Percentiles rank a stretch among this genome's conserved stretches.
Evolutionary conservation across 345 rosid genomes (phyloP).

Genomic region (Litchi chinensis): DNA sequence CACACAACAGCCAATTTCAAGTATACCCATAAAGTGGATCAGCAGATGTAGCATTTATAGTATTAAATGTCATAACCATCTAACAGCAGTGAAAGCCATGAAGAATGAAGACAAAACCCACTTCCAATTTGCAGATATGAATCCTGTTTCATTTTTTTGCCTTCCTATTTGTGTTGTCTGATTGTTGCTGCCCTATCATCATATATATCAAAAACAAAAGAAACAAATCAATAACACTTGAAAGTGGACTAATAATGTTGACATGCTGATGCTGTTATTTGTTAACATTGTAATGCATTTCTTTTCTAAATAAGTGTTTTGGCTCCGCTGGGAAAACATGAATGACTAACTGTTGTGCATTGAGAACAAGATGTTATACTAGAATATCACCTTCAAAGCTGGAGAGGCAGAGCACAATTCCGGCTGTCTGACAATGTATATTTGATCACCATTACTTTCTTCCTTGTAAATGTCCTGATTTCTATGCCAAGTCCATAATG

Average conservation of each 20-base stretch:
- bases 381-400: slow-evolving; percentile 25
- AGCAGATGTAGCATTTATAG: not conserved
- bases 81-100: not conserved
- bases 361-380: not conserved
- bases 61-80: not conserved
- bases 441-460: slow-evolving; percentile 62
- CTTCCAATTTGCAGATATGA: slow-evolving; percentile 16
- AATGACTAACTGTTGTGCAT: not conserved
- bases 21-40: too few relatives aligned
- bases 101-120: slow-evolving; percentile 9
- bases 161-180: slow-evolving; percentile 14
- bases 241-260: not conserved
- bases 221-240: not conserved
- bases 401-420: slow-evolving; percentile 42
- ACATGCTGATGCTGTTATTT: too few relatives aligned
- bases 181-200: slow-evolving; percentile 20
- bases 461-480: slow-evolving; percentile 71
- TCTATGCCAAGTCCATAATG: slow-evolving; percentile 90
- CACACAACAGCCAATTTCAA: not conserved
- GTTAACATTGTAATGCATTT: not conserved
- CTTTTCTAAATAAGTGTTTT: not conserved
- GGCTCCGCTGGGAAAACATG: not conserved
- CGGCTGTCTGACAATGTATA: slow-evolving; percentile 73
- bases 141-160: slow-evolving; percentile 16
- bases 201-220: not conserved